Conservation (phyloP, 2,329 filamentous ascomycete species). For the Fusarium protoensiforme region DNA sequence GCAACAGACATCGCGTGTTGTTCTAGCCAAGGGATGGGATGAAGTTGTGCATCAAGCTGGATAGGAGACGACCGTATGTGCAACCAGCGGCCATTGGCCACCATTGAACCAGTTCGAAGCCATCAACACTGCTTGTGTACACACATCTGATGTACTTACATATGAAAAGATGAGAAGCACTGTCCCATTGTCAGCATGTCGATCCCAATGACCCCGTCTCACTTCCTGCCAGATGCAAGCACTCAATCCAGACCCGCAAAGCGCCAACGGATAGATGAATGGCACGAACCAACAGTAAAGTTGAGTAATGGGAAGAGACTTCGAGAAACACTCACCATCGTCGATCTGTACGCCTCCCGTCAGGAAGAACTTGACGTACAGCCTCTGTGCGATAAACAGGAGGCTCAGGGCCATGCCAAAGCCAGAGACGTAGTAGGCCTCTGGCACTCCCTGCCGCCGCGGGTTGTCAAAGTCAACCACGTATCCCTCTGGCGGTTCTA, state of each 20-base stretch:
- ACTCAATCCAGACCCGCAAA: conserved; percentile 1
- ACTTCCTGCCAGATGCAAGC: background rate
- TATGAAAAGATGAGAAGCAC: conserved; percentile 32
- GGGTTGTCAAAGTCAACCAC: conserved; percentile 49
- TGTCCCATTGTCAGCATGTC: conserved; percentile 13
- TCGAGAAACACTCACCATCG: conserved; percentile 34
- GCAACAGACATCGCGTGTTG: background rate
- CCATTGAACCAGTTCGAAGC: background rate
- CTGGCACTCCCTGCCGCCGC: conserved; percentile 33
- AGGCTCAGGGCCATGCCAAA: conserved; percentile 35
- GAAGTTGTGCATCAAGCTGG: background rate
- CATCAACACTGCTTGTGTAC: background rate
- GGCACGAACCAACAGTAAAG: background rate
- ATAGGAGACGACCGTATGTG: background rate
- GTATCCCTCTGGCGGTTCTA: conserved; percentile 46
- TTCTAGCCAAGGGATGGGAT: too few relatives aligned
- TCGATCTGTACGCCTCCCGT: conserved; percentile 38
- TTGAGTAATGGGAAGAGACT: background rate
- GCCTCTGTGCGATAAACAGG: conserved; percentile 40
- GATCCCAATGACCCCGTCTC: background rate
- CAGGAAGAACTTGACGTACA: conserved; percentile 41
- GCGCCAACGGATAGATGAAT: background rate
- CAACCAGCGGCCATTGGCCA: background rate
- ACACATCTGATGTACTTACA: conserved; percentile 4
- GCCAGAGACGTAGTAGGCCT: conserved; percentile 35